phyloP scores from a whole-genome alignment of 768 basidiomycete genomes.

The Boletus reticuloceps region DNA sequence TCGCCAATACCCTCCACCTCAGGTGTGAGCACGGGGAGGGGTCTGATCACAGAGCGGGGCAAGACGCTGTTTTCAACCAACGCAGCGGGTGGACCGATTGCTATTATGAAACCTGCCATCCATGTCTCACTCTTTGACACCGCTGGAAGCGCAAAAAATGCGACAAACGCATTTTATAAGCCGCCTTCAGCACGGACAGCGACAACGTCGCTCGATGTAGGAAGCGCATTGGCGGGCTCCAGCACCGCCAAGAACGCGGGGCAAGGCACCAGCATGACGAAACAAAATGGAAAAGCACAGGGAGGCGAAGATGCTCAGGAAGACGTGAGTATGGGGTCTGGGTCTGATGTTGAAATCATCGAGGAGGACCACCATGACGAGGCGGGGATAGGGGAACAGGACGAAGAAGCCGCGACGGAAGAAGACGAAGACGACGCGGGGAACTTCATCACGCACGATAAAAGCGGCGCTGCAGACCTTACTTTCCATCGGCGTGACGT shows the following conservation, averaged over 20 bases:
- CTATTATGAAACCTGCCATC: neutral
- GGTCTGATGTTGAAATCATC: constrained; percentile 16
- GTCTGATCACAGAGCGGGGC: constrained; percentile 14
- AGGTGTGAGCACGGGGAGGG: neutral
- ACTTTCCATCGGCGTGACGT: constrained; percentile 9
- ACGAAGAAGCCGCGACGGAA: constrained; percentile 3
- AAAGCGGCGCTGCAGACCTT: constrained; percentile 16
- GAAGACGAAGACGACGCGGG: constrained; percentile 12
- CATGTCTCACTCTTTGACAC: constrained; percentile 41
- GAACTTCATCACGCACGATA: constrained; percentile 22
- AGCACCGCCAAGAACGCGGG: neutral
- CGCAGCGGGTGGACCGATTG: neutral
- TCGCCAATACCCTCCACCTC: constrained; percentile 17
- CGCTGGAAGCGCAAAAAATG: constrained; percentile 45
- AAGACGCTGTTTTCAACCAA: constrained; percentile 16
- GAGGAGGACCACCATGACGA: constrained; percentile 3
- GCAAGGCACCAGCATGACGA: neutral
- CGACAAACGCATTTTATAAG: constrained; percentile 66
- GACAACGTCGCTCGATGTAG: neutral
- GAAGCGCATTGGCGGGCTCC: neutral
- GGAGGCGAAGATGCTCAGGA: constrained; percentile 3
- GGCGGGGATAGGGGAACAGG: neutral
- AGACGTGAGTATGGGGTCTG: constrained; percentile 22
- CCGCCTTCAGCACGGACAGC: constrained; percentile 36
- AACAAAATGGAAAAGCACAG: constrained; percentile 8